phyloP scores from a whole-genome alignment of 2,329 filamentous ascomycete species.

The Ustilaginoidea virens region DNA sequence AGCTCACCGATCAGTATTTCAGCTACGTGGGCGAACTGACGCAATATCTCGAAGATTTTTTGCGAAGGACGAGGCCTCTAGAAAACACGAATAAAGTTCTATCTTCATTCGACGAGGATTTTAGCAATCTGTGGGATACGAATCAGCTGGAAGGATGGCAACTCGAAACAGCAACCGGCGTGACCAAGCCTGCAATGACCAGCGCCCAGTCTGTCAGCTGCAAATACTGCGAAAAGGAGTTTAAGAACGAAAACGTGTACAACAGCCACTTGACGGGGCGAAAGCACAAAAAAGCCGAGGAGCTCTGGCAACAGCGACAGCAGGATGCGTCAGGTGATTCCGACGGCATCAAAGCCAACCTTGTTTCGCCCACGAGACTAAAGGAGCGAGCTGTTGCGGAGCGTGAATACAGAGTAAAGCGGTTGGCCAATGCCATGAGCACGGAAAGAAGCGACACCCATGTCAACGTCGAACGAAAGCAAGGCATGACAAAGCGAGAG shows the following conservation, averaged over 20 bases:
- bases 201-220: slow-evolving; percentile 66
- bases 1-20: slow-evolving; percentile 87
- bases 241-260: slow-evolving; percentile 91
- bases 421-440: slow-evolving; percentile 67
- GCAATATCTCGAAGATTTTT: slow-evolving; percentile 75
- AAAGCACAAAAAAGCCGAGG: slow-evolving; percentile 65
- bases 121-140: slow-evolving; percentile 67
- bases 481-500: slow-evolving; percentile 95
- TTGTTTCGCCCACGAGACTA: slow-evolving; percentile 35
- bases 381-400: slow-evolving; percentile 88
- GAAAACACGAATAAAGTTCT: slow-evolving; percentile 76
- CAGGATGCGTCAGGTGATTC: slow-evolving; percentile 19
- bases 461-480: slow-evolving; percentile 89
- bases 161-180: slow-evolving; percentile 30
- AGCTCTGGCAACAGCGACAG: slow-evolving; percentile 39
- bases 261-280: slow-evolving; percentile 77
- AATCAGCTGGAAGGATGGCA: slow-evolving; percentile 71
- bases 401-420: slow-evolving; percentile 70
- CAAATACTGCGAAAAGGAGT: slow-evolving; percentile 81
- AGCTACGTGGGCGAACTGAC: slow-evolving; percentile 70
- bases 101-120: slow-evolving; percentile 63
- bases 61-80: slow-evolving; percentile 69
- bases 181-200: slow-evolving; percentile 13
- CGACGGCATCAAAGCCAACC: slow-evolving; percentile 12
- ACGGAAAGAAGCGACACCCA: slow-evolving; percentile 78